These are phyloP conservation scores for Terfezia claveryi DNA, from an alignment of 495 filamentous ascomycete species.

Conservation along the genomic window DNA sequence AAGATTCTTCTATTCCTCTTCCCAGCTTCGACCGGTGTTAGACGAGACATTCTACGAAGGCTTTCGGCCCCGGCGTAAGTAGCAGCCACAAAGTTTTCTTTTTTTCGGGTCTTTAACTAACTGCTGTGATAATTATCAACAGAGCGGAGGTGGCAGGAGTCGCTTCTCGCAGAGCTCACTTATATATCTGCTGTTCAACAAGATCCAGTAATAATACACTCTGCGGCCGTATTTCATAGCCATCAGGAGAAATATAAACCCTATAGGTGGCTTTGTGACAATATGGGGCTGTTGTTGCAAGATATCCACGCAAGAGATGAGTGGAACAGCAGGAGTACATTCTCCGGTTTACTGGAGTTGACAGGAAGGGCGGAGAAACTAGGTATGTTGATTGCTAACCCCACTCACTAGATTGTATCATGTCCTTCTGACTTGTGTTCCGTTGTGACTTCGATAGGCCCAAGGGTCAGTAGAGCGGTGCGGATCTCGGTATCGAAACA, in stretches of 20 bases:
- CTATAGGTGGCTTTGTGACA: background rate
- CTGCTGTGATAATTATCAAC: background rate
- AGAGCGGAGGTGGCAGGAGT: background rate
- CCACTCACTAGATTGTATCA: too few species aligned
- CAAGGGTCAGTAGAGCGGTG: too few species aligned
- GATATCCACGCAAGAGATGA: background rate
- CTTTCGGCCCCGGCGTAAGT: background rate
- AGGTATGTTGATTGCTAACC: background rate
- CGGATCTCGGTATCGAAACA: too few species aligned
- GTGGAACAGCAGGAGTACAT: background rate
- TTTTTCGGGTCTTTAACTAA: background rate
- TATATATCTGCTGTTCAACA: background rate
- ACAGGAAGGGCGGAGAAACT: background rate
- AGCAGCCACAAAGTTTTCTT: background rate
- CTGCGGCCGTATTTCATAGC: background rate
- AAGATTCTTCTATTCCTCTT: too few species aligned
- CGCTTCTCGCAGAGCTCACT: background rate
- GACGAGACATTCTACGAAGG: background rate
- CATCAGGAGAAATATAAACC: background rate
- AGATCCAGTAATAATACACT: background rate
- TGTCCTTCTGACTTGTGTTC: too few species aligned
- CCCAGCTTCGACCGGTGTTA: too few species aligned
- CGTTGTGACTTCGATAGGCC: too few species aligned
- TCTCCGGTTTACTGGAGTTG: background rate
- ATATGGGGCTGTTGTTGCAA: background rate